Percentiles rank a stretch among this genome's conserved stretches.
phyloP scores from a whole-genome alignment of 2,329 filamentous ascomycete genomes.

The Arthrobotrys entomopaga region DNA sequence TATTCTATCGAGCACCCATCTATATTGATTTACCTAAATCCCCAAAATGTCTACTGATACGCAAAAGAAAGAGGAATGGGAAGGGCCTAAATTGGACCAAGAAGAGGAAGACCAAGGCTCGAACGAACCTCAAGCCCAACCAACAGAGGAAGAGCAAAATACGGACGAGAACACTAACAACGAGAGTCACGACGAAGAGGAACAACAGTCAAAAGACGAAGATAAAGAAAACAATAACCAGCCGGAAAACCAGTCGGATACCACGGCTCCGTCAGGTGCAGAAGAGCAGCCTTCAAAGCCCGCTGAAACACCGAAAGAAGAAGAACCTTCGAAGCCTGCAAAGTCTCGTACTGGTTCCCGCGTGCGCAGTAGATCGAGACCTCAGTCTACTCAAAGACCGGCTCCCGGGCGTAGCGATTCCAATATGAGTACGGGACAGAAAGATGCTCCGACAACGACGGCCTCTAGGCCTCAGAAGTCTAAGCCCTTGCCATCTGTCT shows the following conservation, averaged over 20 bases:
- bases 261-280: not conserved
- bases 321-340: slow-evolving; percentile 3
- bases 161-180: slow-evolving; percentile 6
- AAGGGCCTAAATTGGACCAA: slow-evolving; percentile 31
- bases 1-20: slow-evolving; percentile 2
- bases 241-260: not conserved
- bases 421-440: slow-evolving; percentile 26
- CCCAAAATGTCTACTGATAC: slow-evolving; percentile 40
- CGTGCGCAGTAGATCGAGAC: slow-evolving; percentile 15
- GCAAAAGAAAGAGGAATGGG: slow-evolving; percentile 46
- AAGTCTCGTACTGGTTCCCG: slow-evolving; percentile 15
- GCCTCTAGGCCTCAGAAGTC: slow-evolving; percentile 29
- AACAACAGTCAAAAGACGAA: not conserved
- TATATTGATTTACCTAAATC: not conserved
- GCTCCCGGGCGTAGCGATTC: slow-evolving; percentile 7
- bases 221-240: slow-evolving; percentile 27
- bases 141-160: slow-evolving; percentile 12
- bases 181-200: slow-evolving; percentile 10
- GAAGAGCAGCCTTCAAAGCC: not conserved
- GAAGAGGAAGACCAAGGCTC: slow-evolving; percentile 6
- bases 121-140: slow-evolving; percentile 22
- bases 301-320: not conserved
- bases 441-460: slow-evolving; percentile 27
- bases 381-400: slow-evolving; percentile 21
- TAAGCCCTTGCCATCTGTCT: slow-evolving; percentile 22